Evolutionary conservation across 148 eudicot species (phyloP).

Genomic region (Rhododendron kiyosumense): DNA sequence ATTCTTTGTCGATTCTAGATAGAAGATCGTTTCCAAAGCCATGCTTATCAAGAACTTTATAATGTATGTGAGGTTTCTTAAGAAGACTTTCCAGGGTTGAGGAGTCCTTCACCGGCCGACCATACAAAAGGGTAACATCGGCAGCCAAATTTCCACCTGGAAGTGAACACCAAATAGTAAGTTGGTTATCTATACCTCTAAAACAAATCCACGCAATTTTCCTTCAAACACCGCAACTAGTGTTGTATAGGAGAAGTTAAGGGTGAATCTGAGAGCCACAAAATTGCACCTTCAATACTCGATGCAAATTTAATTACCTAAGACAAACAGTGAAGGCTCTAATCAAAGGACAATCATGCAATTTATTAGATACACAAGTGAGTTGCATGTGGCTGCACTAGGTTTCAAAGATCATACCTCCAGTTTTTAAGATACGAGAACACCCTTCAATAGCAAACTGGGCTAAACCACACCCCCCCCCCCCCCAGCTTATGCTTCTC

Average conservation of each 20-base stretch:
- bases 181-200: not conserved
- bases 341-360: not conserved
- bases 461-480: too few species aligned
- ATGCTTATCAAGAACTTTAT: slow-evolving; percentile 85
- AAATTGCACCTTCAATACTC: not conserved
- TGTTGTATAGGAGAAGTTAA: not conserved
- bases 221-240: not conserved
- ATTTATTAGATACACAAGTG: not conserved
- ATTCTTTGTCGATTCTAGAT: slow-evolving; percentile 79
- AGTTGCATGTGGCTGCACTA: not conserved
- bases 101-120: slow-evolving; percentile 74
- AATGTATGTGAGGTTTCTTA: slow-evolving; percentile 84
- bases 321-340: not conserved
- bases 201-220: not conserved
- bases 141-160: slow-evolving; percentile 79
- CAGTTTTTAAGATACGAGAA: too few species aligned
- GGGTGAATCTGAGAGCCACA: not conserved
- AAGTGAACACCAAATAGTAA: not conserved
- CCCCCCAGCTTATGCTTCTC: not conserved
- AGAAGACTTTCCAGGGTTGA: slow-evolving; percentile 81
- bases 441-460: too few species aligned
- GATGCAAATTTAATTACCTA: not conserved
- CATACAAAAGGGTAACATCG: slow-evolving; percentile 58
- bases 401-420: too few species aligned
- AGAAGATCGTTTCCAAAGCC: slow-evolving; percentile 68